Evolutionary conservation across 345 rosid species (phyloP).

Genomic region (Ceriops zippeliana): DNA sequence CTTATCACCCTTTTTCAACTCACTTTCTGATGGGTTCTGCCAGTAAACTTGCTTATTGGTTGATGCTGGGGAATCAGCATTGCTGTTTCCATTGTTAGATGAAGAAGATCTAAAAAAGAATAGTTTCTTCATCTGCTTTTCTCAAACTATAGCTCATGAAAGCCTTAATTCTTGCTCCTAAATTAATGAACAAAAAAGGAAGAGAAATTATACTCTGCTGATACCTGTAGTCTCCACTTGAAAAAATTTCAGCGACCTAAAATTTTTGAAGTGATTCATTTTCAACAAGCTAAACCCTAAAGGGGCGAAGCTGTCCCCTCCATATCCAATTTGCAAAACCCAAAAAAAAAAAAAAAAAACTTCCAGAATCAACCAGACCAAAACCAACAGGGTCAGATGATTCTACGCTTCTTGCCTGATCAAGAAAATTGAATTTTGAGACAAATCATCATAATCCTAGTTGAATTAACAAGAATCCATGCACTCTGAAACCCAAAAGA

Average conservation of each 20-base stretch:
- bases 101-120: conserved; percentile 72
- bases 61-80: conserved; percentile 31
- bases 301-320: conserved; percentile 28
- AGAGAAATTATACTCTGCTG: not conserved
- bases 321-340: conserved; percentile 26
- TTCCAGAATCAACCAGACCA: conserved; percentile 1
- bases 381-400: not conserved
- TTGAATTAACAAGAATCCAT: not conserved
- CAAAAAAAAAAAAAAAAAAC: conserved; percentile 4
- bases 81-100: conserved; percentile 38
- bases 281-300: conserved; percentile 3
- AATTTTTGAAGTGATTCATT: conserved; percentile 19
- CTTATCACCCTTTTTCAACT: conserved; percentile 30
- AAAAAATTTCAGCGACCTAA: not conserved
- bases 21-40: conserved; percentile 37
- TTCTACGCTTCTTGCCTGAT: not conserved
- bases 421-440: not conserved
- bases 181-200: not conserved
- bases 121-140: conserved; percentile 68
- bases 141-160: conserved; percentile 23
- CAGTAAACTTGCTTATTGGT: conserved; percentile 45
- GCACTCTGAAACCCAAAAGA: not conserved
- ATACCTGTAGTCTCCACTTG: not conserved
- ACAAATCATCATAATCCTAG: no score
- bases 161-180: not conserved